phyloP scores from a whole-genome alignment of 2,329 filamentous ascomycete genomes.

The Grosmannia huntii region DNA sequence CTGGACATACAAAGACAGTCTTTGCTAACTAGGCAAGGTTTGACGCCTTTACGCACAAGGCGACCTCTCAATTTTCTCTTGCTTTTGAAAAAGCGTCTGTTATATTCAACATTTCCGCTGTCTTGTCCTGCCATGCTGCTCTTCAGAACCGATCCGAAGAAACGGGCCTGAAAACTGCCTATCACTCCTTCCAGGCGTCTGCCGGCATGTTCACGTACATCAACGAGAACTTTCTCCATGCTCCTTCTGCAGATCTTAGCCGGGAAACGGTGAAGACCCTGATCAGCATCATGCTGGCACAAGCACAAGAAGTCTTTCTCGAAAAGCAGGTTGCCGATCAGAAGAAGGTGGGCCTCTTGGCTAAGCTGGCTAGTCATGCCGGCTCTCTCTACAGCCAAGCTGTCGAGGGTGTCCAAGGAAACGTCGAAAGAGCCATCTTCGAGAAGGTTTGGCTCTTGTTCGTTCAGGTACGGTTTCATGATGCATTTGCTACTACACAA shows the following conservation, averaged over 20 bases:
- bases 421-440: conserved; percentile 80
- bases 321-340: conserved; percentile 90
- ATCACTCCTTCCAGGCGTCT: conserved; percentile 95
- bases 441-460: conserved; percentile 87
- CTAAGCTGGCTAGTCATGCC: conserved; percentile 86
- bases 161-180: conserved; percentile 84
- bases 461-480: conserved; percentile 46
- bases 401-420: conserved; percentile 81
- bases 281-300: conserved; percentile 85
- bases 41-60: conserved; percentile 97
- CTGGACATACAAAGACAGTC: background rate
- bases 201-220: conserved; percentile 99
- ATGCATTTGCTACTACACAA: background rate
- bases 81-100: conserved; percentile 98
- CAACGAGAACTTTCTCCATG: conserved; percentile 98
- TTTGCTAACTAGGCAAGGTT: conserved; percentile 50
- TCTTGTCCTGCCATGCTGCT: conserved; percentile 89
- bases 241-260: conserved; percentile 90
- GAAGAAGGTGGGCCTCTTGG: conserved; percentile 84
- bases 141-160: conserved; percentile 88
- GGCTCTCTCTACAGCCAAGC: conserved; percentile 80
- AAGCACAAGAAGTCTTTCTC: conserved; percentile 93
- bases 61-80: conserved; percentile 91
- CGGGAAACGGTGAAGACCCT: conserved; percentile 90
- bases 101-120: conserved; percentile 98